phyloP scores from a whole-genome alignment of 2,329 filamentous ascomycete species.

The Pseudogymnoascus destructans region DNA sequence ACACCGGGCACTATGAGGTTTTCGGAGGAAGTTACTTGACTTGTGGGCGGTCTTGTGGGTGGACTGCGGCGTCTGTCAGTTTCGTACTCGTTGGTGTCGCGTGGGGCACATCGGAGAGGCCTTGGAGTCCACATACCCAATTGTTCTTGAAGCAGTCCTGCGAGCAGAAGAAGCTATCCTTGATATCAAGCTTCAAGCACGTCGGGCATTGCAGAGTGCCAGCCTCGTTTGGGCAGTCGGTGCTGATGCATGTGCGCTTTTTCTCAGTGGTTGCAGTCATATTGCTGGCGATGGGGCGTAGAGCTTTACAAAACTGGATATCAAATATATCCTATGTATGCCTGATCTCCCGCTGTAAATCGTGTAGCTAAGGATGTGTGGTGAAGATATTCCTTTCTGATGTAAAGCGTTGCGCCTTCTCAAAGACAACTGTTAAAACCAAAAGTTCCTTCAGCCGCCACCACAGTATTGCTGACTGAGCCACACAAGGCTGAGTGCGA shows the following conservation, averaged over 20 bases:
- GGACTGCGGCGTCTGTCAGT: constrained; percentile 36
- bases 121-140: constrained; percentile 54
- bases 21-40: constrained; percentile 60
- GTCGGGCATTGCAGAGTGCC: constrained; percentile 84
- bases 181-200: constrained; percentile 75
- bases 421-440: not conserved
- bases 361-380: not conserved
- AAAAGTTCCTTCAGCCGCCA: not conserved
- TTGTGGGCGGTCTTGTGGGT: constrained; percentile 80
- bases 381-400: not conserved
- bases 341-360: not conserved
- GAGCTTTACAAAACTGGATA: not conserved
- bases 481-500: not conserved
- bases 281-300: not conserved
- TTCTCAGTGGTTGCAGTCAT: not conserved
- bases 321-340: not conserved
- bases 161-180: constrained; percentile 92
- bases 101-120: not conserved
- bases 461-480: not conserved
- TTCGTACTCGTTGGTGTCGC: not conserved
- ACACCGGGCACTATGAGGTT: constrained; percentile 64
- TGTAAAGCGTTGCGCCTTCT: not conserved
- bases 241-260: constrained; percentile 63
- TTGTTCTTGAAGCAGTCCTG: constrained; percentile 98
- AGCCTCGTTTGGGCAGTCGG: constrained; percentile 77